These are phyloP conservation scores for Naematelia aurantialba DNA, from an alignment of 768 basidiomycete genomes.

Conservation along the genomic window DNA sequence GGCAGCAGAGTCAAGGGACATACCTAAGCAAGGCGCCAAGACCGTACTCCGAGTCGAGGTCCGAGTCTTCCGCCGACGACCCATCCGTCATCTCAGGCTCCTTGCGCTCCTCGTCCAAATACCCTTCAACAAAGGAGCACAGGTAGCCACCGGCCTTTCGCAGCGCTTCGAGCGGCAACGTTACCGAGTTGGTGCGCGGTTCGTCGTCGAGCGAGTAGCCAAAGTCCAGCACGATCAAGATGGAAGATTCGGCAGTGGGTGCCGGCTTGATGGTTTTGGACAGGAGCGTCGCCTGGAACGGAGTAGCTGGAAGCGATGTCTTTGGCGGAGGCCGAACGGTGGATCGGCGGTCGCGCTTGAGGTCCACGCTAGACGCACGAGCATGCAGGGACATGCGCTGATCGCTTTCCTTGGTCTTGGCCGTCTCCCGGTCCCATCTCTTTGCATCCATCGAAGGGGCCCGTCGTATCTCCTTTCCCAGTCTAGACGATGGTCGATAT, in stretches of 20 bases:
- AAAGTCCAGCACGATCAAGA: conserved; percentile 29
- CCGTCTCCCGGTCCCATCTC: background rate
- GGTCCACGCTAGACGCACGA: background rate
- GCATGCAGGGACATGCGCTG: background rate
- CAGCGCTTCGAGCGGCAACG: conserved; percentile 16
- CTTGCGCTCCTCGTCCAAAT: conserved; percentile 12
- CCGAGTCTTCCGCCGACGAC: conserved; percentile 32
- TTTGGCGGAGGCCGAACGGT: conserved; percentile 11
- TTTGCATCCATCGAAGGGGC: background rate
- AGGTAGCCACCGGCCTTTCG: conserved; percentile 12
- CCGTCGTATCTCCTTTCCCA: background rate
- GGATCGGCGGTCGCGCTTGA: background rate
- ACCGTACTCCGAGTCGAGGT: conserved; percentile 31
- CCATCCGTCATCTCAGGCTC: conserved; percentile 41
- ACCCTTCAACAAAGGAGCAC: conserved; percentile 10
- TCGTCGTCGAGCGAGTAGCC: conserved; percentile 25
- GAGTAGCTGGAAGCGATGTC: background rate
- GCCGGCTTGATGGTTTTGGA: conserved; percentile 7
- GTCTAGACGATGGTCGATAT: background rate
- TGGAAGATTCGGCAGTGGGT: background rate
- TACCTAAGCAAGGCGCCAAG: conserved; percentile 30
- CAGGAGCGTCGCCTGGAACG: conserved; percentile 23
- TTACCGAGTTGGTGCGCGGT: conserved; percentile 21
- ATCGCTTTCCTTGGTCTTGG: background rate
- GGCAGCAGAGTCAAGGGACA: no score